phyloP scores from a whole-genome alignment of 805 yeast species.

The Wickerhamomyces chambardii region DNA sequence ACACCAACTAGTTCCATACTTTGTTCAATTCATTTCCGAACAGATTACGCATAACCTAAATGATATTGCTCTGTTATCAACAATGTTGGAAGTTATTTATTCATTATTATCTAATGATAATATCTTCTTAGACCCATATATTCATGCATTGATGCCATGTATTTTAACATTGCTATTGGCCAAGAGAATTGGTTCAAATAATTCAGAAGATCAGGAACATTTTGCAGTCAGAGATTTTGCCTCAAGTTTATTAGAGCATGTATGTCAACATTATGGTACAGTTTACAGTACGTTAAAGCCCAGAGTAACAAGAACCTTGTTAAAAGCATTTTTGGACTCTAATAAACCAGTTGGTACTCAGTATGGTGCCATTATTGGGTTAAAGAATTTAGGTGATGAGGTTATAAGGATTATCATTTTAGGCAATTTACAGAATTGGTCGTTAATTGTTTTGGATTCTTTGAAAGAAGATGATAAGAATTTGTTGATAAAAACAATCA shows the following conservation, averaged over 20 bases:
- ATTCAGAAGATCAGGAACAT: conserved; percentile 20
- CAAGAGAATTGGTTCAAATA: conserved; percentile 64
- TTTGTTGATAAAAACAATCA: conserved; percentile 36
- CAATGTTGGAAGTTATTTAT: conserved; percentile 84
- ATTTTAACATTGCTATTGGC: conserved; percentile 84
- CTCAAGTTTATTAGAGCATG: conserved; percentile 69
- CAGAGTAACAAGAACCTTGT: conserved; percentile 84
- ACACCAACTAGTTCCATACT: conserved; percentile 94
- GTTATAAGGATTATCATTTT: conserved; percentile 76
- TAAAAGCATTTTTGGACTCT: conserved; percentile 84
- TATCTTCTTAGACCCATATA: conserved; percentile 87
- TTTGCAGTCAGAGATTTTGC: conserved; percentile 79
- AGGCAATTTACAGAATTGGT: conserved; percentile 84
- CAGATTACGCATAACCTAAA: conserved; percentile 84
- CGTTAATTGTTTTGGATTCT: conserved; percentile 41
- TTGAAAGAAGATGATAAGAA: conserved; percentile 33
- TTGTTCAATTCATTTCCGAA: conserved; percentile 93
- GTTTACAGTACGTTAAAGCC: conserved; percentile 87
- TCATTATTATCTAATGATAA: conserved; percentile 78
- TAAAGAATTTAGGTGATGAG: conserved; percentile 78
- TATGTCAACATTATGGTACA: conserved; percentile 73
- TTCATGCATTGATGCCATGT: conserved; percentile 96
- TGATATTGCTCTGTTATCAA: conserved; percentile 58
- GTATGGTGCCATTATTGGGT: conserved; percentile 84
- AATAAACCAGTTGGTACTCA: conserved; percentile 82